Base-by-base conservation (phyloP, 1,284 basidiomycete species). In the Ceratobasidium theobromae region DNA sequence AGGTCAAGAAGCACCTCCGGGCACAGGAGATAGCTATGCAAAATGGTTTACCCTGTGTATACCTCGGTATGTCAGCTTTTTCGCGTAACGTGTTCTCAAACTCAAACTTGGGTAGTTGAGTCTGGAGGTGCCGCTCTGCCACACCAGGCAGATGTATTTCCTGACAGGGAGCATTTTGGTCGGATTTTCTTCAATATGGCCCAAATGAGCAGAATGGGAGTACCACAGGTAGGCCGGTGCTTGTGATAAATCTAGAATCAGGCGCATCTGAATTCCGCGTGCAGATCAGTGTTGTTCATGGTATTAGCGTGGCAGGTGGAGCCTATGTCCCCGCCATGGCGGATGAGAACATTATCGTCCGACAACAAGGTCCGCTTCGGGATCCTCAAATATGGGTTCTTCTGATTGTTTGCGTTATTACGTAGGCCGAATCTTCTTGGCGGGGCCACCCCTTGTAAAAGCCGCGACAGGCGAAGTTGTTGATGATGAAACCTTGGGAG, bases 281-380 rank as follows among this genome's bases (percentile, higher is more conserved):
- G 5, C 94, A 98, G 76, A 89, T 98, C 72, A 89, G 92, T 28
- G 86, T 95, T 18, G 93, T 97, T 2, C 95, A 97, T 73, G 95
- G 95, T 18, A 97, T 97, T 73, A 93, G 89, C 49, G 94, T 98
- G 18, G 95, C 95, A 1, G 81, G 81, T 40, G 92, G 93, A 65
- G 91, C 91, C 12, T 97, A 98, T 76, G 93, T 97, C 48, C 95
- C 95, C 30, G 93, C 95, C 1, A 96, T 98, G 93, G 92, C 93
- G 1, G 95, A 98, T 73, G 91, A 95, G 76, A 97, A 94, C 69
- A 88, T 98, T 73, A 98, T 97, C 70, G 95, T 98, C 51, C 85
- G 87, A 67, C 90, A 95, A 69, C 94, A 97, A 79, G 95, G 58
- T 52, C 21, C 21, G 48, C 3, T 23, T 21, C 16, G 14, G 33